These are phyloP conservation scores for Fusarium aywerte DNA, from an alignment of 2,329 filamentous ascomycete genomes.

Conservation along the genomic window DNA sequence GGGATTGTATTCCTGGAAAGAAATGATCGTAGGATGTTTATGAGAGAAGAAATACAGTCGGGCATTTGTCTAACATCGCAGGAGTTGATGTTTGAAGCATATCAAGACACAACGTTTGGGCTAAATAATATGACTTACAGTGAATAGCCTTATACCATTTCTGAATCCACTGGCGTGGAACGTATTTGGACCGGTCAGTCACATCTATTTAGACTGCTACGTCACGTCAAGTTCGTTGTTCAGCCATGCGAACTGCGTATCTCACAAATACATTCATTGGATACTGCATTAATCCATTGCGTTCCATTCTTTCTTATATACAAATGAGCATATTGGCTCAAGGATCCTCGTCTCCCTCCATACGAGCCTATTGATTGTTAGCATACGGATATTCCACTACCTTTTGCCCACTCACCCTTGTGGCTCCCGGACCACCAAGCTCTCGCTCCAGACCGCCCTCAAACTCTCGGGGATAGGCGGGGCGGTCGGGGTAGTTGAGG, in stretches of 20 bases:
- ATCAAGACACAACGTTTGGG: no score
- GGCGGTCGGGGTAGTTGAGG: constrained; percentile 76
- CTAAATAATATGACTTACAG: not conserved
- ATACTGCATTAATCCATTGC: constrained; percentile 31
- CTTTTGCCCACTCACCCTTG: constrained; percentile 66
- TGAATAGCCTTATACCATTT: not conserved
- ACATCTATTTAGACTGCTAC: not conserved
- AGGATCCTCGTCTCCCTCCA: constrained; percentile 65
- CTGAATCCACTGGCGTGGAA: not conserved
- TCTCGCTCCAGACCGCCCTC: constrained; percentile 78
- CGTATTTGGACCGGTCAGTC: not conserved
- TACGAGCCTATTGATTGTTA: constrained; percentile 60
- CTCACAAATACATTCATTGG: constrained; percentile 16
- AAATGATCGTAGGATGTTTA: no score
- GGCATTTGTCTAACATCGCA: not conserved
- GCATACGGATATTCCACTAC: constrained; percentile 7
- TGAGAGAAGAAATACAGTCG: no score
- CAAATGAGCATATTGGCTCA: constrained; percentile 51
- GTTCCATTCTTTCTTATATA: constrained; percentile 51
- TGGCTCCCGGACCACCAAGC: constrained; percentile 74
- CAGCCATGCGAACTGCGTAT: constrained; percentile 3
- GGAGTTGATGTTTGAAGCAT: not conserved
- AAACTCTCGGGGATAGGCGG: constrained; percentile 75
- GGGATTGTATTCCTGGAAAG: not conserved
- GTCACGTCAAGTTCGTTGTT: not conserved